Conservation (phyloP, 257 asterid genomes). For the Nicotiana tabacum region DNA sequence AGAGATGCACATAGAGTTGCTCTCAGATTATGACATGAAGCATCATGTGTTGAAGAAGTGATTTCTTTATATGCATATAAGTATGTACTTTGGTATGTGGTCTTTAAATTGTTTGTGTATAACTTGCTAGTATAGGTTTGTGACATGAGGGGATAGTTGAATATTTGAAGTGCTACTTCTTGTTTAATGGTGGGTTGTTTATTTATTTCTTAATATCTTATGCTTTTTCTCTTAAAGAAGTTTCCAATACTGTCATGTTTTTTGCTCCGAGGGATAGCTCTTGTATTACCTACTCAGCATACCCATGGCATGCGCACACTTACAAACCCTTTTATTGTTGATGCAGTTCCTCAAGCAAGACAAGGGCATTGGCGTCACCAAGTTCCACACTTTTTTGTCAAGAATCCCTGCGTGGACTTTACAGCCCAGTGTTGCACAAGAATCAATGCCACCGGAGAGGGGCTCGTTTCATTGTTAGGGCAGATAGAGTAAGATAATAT, state of each 20-base stretch:
- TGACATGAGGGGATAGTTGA: not conserved
- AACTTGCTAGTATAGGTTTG: not conserved
- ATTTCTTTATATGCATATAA: not conserved
- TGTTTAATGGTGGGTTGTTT: not conserved
- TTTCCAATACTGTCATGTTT: not conserved
- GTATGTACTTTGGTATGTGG: not conserved
- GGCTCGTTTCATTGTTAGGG: constrained; percentile 67
- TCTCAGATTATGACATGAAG: not conserved
- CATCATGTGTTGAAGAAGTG: not conserved
- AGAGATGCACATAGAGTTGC: not conserved
- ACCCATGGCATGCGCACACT: not conserved
- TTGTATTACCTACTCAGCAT: not conserved
- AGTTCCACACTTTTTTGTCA: constrained; percentile 53
- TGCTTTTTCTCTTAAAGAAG: not conserved
- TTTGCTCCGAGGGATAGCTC: not conserved
- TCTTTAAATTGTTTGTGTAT: not conserved
- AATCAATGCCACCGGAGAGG: constrained; percentile 48
- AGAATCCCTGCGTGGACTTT: constrained; percentile 53
- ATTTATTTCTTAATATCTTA: not conserved
- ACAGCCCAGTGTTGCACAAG: constrained; percentile 35
- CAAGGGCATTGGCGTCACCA: constrained; percentile 51
- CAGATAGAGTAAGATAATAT: constrained; percentile 56
- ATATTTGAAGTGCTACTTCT: not conserved
- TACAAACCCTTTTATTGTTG: constrained; percentile 15
- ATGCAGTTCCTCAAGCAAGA: constrained; percentile 60